Base-by-base conservation (phyloP, 1,139 yeast species). In the Ogataea hybrid region DNA sequence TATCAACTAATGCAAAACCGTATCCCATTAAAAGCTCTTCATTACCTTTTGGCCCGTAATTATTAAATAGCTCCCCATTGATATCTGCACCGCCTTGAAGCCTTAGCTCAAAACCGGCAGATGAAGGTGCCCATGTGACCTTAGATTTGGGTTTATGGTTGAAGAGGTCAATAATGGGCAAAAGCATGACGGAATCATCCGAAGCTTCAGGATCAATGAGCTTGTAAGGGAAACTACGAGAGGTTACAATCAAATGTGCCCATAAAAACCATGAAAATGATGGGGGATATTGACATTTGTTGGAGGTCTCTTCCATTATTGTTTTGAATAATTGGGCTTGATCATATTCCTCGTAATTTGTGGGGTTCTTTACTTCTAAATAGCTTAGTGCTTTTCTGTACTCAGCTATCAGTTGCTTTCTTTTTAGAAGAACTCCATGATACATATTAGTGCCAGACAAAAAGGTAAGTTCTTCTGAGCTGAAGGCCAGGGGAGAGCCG, bases 1-100 rank as follows among this genome's bases (percentile, higher is more conserved):
- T 88, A 29, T 76, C 65, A 14, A 73, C 73, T 2, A 84, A 44
- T 17, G 81, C 76, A 62, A 88, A 88, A 0, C 96, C 96, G 51
- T 77, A 77, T 0, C 79, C 84, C 51, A 78, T 61, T 6, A 78
- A 62, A 29, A 83, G 68, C 56, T 88, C 96, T 54, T 87, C 95
- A 57, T 89, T 89, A 1, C 95, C 88, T 59, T 89, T 89, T 41
- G 84, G 78, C 0, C 97, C 97, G 62, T 89, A 89, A 61, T 87
- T 87, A 59, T 89, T 88, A 58, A 67, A 84, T 1, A 87, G 50
- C 56, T 86, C 83, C 3, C 59, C 57, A 0, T 78, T 79, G 3
- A 49, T 15, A 2, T n/a, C 18, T 9, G 59, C 53, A 8, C 50
- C 35, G 23, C 48, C 56, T 5, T 53, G 48, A 1, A 48, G 57